A percentile compares a stretch with the other conserved stretches of the same genome.
Conservation (phyloP, 2,329 filamentous ascomycete genomes). For the Pseudogymnoascus sp. region DNA sequence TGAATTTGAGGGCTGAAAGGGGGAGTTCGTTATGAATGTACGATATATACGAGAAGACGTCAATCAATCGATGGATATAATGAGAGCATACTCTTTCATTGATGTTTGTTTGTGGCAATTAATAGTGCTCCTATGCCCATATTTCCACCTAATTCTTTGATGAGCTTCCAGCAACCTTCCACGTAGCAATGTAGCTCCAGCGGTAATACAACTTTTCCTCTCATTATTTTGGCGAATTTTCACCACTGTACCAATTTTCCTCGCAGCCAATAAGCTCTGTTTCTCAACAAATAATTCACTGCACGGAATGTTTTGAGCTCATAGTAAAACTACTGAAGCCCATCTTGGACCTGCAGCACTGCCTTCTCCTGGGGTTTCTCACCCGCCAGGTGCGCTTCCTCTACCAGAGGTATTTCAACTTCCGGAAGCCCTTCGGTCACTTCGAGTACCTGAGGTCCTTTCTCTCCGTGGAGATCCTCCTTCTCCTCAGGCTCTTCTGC, state of each 20-base stretch:
- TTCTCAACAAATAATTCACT: neutral
- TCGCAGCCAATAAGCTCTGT: neutral
- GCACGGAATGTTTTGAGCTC: neutral
- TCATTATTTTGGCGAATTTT: neutral
- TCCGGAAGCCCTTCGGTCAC: too few species aligned
- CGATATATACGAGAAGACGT: neutral
- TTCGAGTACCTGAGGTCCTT: too few species aligned
- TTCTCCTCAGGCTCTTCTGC: too few species aligned
- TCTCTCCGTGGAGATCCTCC: too few species aligned
- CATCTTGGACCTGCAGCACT: neutral
- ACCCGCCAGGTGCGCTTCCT: neutral
- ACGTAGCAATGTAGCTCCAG: neutral
- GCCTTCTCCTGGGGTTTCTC: neutral
- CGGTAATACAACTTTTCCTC: neutral
- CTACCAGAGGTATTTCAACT: too few species aligned
- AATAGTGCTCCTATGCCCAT: neutral
- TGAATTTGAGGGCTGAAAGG: neutral
- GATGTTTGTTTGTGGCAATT: neutral
- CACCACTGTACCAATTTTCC: neutral
- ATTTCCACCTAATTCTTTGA: neutral
- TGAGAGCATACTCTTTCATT: neutral
- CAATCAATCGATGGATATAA: neutral
- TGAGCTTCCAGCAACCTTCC: neutral
- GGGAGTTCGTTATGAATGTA: neutral
- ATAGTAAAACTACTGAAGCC: neutral